Evolutionary conservation across 441 rosid genomes (phyloP), one percentile per base, ranked within the genome.

Genomic region (Gossypium aridum): DNA sequence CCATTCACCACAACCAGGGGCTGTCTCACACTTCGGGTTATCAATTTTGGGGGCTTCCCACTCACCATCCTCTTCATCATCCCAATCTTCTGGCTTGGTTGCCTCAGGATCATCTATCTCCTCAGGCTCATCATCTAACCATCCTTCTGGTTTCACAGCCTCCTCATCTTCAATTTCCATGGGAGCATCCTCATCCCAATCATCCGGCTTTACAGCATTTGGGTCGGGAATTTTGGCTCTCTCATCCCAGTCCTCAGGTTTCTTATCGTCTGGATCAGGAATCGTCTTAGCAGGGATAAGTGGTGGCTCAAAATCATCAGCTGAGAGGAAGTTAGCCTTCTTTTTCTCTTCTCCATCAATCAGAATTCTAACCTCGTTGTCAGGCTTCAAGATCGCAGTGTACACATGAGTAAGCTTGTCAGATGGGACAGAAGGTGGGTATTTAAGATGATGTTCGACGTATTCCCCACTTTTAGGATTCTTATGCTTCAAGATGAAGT

Each of bases 181-280:
- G 1, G 99, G 94, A 16, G 97, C 98, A 77, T 91, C 89, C 89
- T 95, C 99, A 72, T 95, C 99, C 99, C 99, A 95, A 77, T 95
- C 99, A 0, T 93, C 97, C 26, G 99, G 98, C 86, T 95, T 93
- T 37, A 80, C 87, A 0, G 97, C 98, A 80, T 76, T 76, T 25
- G 97, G 88, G 63, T 95, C 99, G 3, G 97, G 95, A 75, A 93
- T 90, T 81, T 90, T 89, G 47, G 83, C 94, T 76, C 89, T 85
- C 78, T 95, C 99, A 51, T 93, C 99, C 98, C 99, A 95, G 72
- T 91, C 97, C 81, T 91, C 97, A 43, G 99, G 99, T 78, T 86
- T 95, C 89, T 87, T 87, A 79, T 95, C 98, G 72, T 93, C 97
- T 67, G 97, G 94, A 65, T 95, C 99, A 14, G 99, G 98, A 68